These are phyloP conservation scores for Adansonia grandidieri DNA, from an alignment of 441 rosid species.

Conservation along the genomic window DNA sequence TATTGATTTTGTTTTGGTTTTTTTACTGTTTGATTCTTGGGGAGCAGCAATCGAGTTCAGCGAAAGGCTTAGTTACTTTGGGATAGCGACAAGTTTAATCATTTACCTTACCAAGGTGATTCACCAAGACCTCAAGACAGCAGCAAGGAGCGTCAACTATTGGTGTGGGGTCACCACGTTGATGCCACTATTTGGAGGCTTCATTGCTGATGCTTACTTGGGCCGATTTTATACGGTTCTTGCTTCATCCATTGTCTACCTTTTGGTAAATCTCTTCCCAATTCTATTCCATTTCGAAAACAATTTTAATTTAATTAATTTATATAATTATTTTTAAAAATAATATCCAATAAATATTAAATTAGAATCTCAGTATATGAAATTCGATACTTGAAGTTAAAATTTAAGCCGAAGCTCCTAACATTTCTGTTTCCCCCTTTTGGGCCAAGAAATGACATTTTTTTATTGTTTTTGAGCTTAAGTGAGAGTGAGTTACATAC, in stretches of 20 bases:
- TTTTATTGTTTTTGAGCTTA: too few relatives aligned
- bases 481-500: too few relatives aligned
- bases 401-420: neutral
- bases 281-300: neutral
- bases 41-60: constrained; percentile 83
- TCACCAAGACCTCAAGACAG: constrained; percentile 82
- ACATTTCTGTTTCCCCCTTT: neutral
- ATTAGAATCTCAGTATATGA: too few relatives aligned
- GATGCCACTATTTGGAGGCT: constrained; percentile 91
- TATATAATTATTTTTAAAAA: too few relatives aligned
- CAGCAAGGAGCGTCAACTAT: constrained; percentile 77
- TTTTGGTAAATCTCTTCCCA: constrained; percentile 47
- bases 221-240: constrained; percentile 79
- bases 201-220: constrained; percentile 84
- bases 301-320: too few relatives aligned
- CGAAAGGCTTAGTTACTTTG: constrained; percentile 90
- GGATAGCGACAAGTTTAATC: constrained; percentile 79
- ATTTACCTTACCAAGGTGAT: constrained; percentile 78
- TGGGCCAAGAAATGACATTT: neutral
- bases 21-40: constrained; percentile 9
- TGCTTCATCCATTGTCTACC: constrained; percentile 57
- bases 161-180: constrained; percentile 91
- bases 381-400: too few relatives aligned
- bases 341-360: too few relatives aligned
- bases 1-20: neutral